Percentiles rank a stretch among this genome's conserved stretches.
Evolutionary conservation across 2,329 filamentous ascomycete genomes (phyloP).

Genomic region (Epichloe hybrida): DNA sequence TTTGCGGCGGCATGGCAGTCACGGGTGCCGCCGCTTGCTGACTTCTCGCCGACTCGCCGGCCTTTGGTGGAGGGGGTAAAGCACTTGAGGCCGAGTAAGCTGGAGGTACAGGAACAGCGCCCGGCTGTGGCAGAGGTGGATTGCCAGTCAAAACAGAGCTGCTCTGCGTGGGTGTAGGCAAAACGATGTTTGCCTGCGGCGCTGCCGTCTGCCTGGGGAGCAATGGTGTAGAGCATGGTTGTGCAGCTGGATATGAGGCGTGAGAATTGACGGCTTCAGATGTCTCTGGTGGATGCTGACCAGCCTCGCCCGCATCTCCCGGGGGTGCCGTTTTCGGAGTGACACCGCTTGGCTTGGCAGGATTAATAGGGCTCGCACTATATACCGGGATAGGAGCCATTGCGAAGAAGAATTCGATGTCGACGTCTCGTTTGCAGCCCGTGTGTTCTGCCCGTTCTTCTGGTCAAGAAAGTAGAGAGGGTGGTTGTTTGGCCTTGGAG

Average conservation of each 20-base stretch:
- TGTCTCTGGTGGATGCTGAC: conserved; percentile 3
- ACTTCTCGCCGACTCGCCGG: conserved; percentile 28
- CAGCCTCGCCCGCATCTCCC: background rate
- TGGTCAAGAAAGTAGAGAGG: background rate
- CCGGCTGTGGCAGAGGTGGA: conserved; percentile 44
- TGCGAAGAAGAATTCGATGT: conserved; percentile 7
- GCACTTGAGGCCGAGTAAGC: conserved; percentile 8
- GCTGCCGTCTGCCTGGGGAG: conserved; percentile 30
- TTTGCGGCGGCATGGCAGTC: conserved; percentile 29
- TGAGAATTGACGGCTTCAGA: conserved; percentile 7
- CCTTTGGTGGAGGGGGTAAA: conserved; percentile 37
- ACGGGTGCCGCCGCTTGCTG: conserved; percentile 17
- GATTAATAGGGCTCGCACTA: conserved; percentile 44
- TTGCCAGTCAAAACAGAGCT: conserved; percentile 14
- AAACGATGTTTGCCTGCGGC: conserved; percentile 20
- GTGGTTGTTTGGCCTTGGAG: background rate
- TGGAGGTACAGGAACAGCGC: conserved; percentile 34
- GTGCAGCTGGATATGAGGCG: conserved; percentile 25
- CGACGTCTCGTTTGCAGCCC: background rate
- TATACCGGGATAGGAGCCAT: conserved; percentile 52
- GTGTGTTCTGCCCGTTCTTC: background rate
- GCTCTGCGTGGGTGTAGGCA: conserved; percentile 30
- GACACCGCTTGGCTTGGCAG: conserved; percentile 36
- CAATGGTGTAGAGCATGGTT: conserved; percentile 32
- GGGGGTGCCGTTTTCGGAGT: conserved; percentile 29